Evolutionary conservation across 208 protist species (phyloP).

Genomic region (Balamuthia mandrillaris): DNA sequence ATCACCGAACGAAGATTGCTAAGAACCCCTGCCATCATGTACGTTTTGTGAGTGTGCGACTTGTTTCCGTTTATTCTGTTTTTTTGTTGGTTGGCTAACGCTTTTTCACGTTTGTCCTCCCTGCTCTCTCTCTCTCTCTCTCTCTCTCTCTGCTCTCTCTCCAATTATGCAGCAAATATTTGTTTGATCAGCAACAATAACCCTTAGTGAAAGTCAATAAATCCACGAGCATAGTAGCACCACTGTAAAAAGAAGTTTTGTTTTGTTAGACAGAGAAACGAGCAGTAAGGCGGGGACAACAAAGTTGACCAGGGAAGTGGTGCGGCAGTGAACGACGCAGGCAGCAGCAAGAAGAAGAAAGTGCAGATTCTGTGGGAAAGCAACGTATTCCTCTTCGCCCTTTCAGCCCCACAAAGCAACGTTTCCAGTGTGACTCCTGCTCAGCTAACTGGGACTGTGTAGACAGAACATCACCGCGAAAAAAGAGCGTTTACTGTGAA

Average conservation of each 20-base stretch:
- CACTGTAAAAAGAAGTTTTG: background rate
- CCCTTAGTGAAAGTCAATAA: background rate
- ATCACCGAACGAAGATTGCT: slow-evolving; percentile 42
- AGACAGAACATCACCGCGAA: background rate
- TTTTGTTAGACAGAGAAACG: too few species aligned
- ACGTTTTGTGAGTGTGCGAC: background rate
- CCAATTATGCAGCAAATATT: background rate
- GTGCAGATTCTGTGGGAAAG: background rate
- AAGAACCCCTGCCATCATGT: slow-evolving; percentile 51
- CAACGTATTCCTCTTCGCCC: too few species aligned
- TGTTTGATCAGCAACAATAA: background rate
- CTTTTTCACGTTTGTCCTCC: background rate
- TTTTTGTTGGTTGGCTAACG: background rate
- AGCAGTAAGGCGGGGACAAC: too few species aligned
- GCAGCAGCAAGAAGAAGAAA: too few species aligned
- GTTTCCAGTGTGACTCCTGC: too few species aligned
- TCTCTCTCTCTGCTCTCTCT: background rate
- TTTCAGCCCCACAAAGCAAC: too few species aligned
- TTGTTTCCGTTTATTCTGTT: background rate
- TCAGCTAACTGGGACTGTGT: background rate
- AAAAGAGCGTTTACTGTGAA: background rate
- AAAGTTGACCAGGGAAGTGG: too few species aligned
- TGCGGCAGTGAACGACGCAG: too few species aligned
- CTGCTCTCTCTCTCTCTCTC: background rate
- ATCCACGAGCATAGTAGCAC: too few species aligned